Evolutionary conservation across 257 asterid species (phyloP), one percentile per base, ranked within the genome.

Genomic region (Gynochthodes officinalis): DNA sequence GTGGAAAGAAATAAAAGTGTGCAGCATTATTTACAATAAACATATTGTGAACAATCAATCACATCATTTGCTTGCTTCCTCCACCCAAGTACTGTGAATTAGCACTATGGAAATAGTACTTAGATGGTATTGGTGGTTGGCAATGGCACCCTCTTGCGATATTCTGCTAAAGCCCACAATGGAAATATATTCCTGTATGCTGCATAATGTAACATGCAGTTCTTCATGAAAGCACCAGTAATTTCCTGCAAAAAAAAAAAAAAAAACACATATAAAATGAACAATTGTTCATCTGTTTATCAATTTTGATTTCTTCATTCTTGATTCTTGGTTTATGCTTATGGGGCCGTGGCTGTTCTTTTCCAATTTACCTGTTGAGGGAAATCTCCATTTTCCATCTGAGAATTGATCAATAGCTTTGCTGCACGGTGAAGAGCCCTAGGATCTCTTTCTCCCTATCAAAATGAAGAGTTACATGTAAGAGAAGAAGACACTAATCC

Each of bases 201-300:
- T 28, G 98, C 91, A 72, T 92, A 92, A 62, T 92, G 98, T 50
- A 87, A 52, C 96, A 92, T 90, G 86, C 98, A 90, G 54, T 85
- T 92, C 88, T 88, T 89, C 86, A 75, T 83, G 79, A 90, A 92
- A 40, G 83, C 94, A 8, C 98, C 98, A 12, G 92, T 87, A 9
- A 92, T 85, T 82, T 87, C 98, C 92, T 89, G 85, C 61, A 39
- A 50, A n/a, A n/a, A n/a, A n/a, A n/a, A n/a, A n/a, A n/a, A n/a
- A n/a, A n/a, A n/a, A n/a, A n/a, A n/a, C n/a, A n/a, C n/a, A n/a
- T n/a, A n/a, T n/a, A 67, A 58, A 16, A 18, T 14, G 7, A 59
- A 1, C n/a, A n/a, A n/a, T n/a, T n/a, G n/a, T n/a, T n/a, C n/a
- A n/a, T n/a, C n/a, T n/a, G n/a, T n/a, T n/a, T n/a, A n/a, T n/a